A percentile compares a stretch with the other conserved stretches of the same genome.
These are phyloP conservation scores for Fusarium subtropicale DNA, from an alignment of 2,329 filamentous ascomycete genomes.

Conservation along the genomic window DNA sequence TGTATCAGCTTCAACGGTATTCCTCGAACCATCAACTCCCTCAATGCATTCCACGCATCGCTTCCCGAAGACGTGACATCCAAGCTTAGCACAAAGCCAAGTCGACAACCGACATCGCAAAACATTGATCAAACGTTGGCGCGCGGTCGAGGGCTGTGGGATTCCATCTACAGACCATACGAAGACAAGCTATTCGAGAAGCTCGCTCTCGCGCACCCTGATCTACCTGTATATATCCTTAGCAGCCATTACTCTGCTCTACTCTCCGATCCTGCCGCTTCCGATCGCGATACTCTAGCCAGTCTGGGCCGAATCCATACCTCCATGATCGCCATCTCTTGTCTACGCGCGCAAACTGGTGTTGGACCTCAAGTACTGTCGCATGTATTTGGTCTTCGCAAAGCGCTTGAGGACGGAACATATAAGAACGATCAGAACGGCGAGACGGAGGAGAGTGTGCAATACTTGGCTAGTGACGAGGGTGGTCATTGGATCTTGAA, in stretches of 20 bases:
- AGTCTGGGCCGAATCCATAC: constrained; percentile 78
- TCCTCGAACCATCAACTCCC: constrained; percentile 84
- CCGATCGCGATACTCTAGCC: constrained; percentile 56
- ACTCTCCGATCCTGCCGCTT: constrained; percentile 72
- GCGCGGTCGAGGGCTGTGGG: constrained; percentile 77
- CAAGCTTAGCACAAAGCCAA: constrained; percentile 66
- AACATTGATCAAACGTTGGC: constrained; percentile 66
- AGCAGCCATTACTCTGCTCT: constrained; percentile 79
- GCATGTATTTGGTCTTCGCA: constrained; percentile 83
- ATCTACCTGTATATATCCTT: constrained; percentile 84
- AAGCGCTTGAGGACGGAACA: constrained; percentile 76
- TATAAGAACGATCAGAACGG: constrained; percentile 54
- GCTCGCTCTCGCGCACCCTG: constrained; percentile 80
- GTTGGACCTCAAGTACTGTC: constrained; percentile 85
- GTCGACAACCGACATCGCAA: constrained; percentile 62
- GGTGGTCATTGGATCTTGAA: constrained; percentile 61
- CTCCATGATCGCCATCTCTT: constrained; percentile 78
- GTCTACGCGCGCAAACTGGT: constrained; percentile 81
- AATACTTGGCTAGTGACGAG: constrained; percentile 59
- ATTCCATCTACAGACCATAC: constrained; percentile 80
- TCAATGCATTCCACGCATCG: constrained; percentile 75
- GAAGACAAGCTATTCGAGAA: constrained; percentile 77
- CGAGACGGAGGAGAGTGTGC: constrained; percentile 51
- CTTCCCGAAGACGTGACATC: constrained; percentile 68
- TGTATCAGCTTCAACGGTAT: constrained; percentile 86